These are phyloP conservation scores for Sporobolomyces phaffii DNA, from an alignment of 768 basidiomycete genomes.

Conservation along the genomic window DNA sequence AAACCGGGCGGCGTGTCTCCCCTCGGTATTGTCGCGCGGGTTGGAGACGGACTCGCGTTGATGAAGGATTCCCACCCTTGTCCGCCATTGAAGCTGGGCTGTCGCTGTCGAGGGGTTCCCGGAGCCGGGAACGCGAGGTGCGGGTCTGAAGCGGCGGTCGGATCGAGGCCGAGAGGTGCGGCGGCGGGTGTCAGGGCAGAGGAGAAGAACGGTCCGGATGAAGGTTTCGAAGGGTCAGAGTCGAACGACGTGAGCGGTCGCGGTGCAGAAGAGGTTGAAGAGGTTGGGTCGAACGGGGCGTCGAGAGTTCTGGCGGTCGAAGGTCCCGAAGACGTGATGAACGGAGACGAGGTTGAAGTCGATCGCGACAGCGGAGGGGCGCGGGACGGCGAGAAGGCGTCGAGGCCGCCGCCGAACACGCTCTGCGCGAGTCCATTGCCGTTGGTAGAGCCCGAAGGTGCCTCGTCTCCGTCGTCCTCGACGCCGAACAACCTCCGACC, in stretches of 20 bases:
- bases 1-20: slow-evolving; percentile 11
- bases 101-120: slow-evolving; percentile 12
- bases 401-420: slow-evolving; percentile 23
- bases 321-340: neutral
- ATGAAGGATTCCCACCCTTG: slow-evolving; percentile 25
- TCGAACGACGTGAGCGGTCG: neutral
- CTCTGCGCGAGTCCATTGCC: neutral
- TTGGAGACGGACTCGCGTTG: slow-evolving; percentile 17
- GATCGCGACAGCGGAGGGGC: neutral
- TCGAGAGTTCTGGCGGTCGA: neutral
- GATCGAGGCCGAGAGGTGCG: slow-evolving; percentile 9
- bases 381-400: neutral
- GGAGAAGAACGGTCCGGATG: neutral
- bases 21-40: slow-evolving; percentile 1
- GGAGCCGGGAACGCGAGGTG: slow-evolving; percentile 1
- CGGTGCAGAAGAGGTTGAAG: neutral
- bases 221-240: slow-evolving; percentile 6
- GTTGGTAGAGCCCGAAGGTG: neutral
- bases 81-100: slow-evolving; percentile 10
- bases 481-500: slow-evolving; percentile 36
- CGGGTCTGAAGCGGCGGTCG: neutral
- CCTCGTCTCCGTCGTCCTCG: neutral
- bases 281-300: neutral
- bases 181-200: neutral
- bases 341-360: neutral